Evolutionary conservation across 2,329 filamentous ascomycete genomes (phyloP), one percentile per base, ranked within the genome.

Genomic region (Fusarium marasasianum): DNA sequence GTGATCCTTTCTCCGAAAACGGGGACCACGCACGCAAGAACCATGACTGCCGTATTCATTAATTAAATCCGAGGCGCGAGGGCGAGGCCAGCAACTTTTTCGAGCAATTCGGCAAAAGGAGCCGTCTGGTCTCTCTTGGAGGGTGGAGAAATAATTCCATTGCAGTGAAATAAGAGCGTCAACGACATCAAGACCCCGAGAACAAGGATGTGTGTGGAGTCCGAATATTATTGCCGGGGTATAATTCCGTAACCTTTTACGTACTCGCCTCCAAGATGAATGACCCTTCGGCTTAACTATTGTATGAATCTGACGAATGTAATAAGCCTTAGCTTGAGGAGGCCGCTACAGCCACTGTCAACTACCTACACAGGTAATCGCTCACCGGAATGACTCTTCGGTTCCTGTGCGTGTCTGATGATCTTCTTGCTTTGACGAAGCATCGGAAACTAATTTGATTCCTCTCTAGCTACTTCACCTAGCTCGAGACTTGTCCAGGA

Each of bases 181-280:
- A 74, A 75, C 63, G 72, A 74, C 43, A 54, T 50, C 43, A 47
- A 51, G 50, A 64, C 33, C 29, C 45, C 31, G 33, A 55, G 48
- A 43, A 43, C 45, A 63, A 37, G 62, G 51, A 51, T 40, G 59
- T 63, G 66, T 66, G 74, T 76, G 76, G 74, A 73, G 66, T 71
- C 57, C 20, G 29, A 35, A 57, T 51, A 66, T 77, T 74, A 77
- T 75, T 78, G 57, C 71, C 75, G 72, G 64, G 44, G 73, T 60
- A 59, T 73, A 77, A 69, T 61, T 71, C 76, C 76, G 76, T 71
- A 17, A 24, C 24, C 38, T 59, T 59, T 71, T 71, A 71, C 61
- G 60, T 60, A 71, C 67, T 63, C 33, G 20, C 18, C 29, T 51
- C 24, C 22, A 41, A 29, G 37, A 55, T n/a, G 26, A 43, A 43